Base-by-base conservation (phyloP, 805 yeast genomes). In the Wickerhamiella australiensis region DNA sequence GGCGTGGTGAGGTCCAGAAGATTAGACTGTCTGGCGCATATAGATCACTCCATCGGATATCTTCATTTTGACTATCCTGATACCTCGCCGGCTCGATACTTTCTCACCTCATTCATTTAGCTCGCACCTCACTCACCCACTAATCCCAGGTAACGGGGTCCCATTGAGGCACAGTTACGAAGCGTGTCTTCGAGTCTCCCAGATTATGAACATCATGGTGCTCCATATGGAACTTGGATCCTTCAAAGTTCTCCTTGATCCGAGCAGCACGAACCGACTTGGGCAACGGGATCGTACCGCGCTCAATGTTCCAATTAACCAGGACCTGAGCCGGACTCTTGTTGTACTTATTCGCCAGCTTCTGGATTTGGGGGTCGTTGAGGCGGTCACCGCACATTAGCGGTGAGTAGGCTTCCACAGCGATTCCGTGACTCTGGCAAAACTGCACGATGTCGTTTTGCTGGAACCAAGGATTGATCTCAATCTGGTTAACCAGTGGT, bases 391-490 rank as follows among this genome's bases (percentile, higher is more conserved):
- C 85, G 52, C 74, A 74, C 1, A 82, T 79, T 59, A 87, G 72
- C 6, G 96, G 95, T 6, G 92, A 79, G 65, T 75, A 87, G 0
- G 94, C 88, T 61, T 83, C 85, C 9, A 81, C 75, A 5, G 70
- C 65, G 37, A 87, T 74, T 41, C 71, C 77, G 51, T 79, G 64
- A 13, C 69, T 60, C 27, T 70, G 68, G 61, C 83, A 78, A 64
- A 68, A 82, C 47, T 78, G 74, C 18, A 82, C 77, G 51, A 85
- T 69, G 47, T 79, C 78, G 48, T 71, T 66, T 57, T 82, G 65
- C 67, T 81, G 83, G 59, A 81, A 69, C 88, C 92, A 84, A 18
- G 92, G 95, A 53, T 85, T 84, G 47, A 85, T 72, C 64, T 85
- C 95, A 59, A 85, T 76, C 62, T 86, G 94, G 63, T 85, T 81